These are phyloP conservation scores for Capsicum pubescens DNA, from an alignment of 257 asterid genomes.

Conservation along the genomic window DNA sequence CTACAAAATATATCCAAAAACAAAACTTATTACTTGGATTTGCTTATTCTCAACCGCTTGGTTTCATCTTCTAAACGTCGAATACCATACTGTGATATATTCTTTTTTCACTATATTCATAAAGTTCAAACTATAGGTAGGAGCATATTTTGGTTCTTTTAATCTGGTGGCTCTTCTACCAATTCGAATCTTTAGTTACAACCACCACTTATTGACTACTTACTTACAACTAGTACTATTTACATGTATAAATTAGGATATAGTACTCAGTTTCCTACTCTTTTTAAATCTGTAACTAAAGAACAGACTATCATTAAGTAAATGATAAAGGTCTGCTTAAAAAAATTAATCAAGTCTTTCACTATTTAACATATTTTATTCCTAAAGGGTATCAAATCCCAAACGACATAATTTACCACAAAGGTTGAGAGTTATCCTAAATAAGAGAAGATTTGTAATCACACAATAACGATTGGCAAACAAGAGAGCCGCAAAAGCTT, in stretches of 20 bases:
- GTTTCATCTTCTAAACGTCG: neutral
- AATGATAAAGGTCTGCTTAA: neutral
- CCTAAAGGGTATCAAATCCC: neutral
- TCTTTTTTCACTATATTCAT: neutral
- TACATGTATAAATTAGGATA: neutral
- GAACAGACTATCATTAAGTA: neutral
- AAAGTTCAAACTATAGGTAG: neutral
- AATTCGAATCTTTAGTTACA: neutral
- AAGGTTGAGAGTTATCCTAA: neutral
- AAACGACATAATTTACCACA: neutral
- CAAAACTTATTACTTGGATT: too few species aligned
- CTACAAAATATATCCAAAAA: too few species aligned
- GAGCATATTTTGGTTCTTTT: constrained; percentile 1
- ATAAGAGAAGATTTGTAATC: neutral
- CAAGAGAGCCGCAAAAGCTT: neutral
- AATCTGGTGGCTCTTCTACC: neutral
- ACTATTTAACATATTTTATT: neutral
- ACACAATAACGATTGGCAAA: neutral
- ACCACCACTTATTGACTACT: neutral
- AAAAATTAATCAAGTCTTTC: neutral
- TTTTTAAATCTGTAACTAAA: neutral
- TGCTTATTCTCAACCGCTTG: neutral
- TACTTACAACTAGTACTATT: neutral
- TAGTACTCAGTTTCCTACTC: neutral
- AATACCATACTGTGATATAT: neutral